Evolutionary conservation across 371 early-diverging fungal genomes (phyloP).

Genomic region (Lichtheimia corymbifera): DNA sequence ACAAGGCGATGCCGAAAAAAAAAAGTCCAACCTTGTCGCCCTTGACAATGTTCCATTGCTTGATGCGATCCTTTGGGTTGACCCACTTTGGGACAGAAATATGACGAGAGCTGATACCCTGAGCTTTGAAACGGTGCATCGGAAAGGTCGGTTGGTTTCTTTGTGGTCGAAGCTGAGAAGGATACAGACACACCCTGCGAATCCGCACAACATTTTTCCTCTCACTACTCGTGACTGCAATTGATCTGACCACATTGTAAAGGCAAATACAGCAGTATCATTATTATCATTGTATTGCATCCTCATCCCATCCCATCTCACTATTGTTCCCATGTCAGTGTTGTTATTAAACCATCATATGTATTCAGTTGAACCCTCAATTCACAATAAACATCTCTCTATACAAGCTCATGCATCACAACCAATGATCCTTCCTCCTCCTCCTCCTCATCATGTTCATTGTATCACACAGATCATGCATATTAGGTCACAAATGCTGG

Average conservation of each 20-base stretch:
- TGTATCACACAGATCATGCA: too few relatives aligned
- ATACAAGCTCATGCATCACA: too few relatives aligned
- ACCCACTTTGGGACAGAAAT: constrained; percentile 37
- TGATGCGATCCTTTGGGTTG: constrained; percentile 42
- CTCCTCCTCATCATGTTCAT: too few relatives aligned
- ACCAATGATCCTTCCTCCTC: too few relatives aligned
- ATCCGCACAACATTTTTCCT: constrained; percentile 1
- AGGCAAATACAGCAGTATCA: neutral
- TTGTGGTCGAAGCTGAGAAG: neutral
- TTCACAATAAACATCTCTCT: too few relatives aligned
- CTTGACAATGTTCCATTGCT: constrained; percentile 48
- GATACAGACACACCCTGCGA: neutral
- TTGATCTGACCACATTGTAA: neutral
- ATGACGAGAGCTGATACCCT: constrained; percentile 38
- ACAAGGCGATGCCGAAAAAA: constrained; percentile 1
- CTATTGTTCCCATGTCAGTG: too few relatives aligned
- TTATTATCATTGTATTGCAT: neutral
- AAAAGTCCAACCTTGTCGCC: constrained; percentile 41
- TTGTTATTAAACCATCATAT: too few relatives aligned
- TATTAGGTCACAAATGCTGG: too few relatives aligned
- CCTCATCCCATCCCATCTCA: neutral
- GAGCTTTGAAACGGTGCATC: constrained; percentile 18
- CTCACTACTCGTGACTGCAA: neutral
- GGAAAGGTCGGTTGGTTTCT: neutral
- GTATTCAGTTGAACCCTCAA: too few relatives aligned